These are phyloP conservation scores for Emericellopsis terricola DNA, from an alignment of 495 filamentous ascomycete species.

Conservation along the genomic window DNA sequence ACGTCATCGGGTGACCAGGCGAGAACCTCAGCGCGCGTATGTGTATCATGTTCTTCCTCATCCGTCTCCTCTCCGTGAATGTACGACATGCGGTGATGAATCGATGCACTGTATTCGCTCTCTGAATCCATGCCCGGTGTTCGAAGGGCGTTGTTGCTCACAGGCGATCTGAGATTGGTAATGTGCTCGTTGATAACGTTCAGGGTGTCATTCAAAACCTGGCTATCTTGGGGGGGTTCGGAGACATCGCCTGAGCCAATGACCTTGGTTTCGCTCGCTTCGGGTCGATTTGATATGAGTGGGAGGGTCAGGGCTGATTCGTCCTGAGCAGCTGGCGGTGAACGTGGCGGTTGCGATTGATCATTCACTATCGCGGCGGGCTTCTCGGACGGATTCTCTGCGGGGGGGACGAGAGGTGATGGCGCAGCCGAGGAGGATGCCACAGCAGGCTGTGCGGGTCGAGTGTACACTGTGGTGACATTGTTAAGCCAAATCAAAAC, in stretches of 20 bases:
- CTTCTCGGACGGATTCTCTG: no score
- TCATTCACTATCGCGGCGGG: no score
- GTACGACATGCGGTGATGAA: constrained; percentile 66
- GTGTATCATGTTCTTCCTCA: constrained; percentile 38
- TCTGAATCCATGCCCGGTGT: constrained; percentile 60
- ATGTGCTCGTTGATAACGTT: constrained; percentile 98
- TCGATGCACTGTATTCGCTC: constrained; percentile 73
- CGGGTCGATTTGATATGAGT: no score
- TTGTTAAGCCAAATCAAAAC: no score
- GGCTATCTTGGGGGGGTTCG: constrained; percentile 35
- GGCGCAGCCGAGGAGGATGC: constrained; percentile 6
- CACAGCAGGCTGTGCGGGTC: constrained; percentile 14
- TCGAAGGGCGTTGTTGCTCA: constrained; percentile 26
- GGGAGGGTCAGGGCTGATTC: no score
- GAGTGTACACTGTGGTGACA: constrained; percentile 38
- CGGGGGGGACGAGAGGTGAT: no score
- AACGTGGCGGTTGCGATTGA: no score
- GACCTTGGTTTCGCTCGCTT: no score
- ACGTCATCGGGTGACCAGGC: constrained; percentile 64
- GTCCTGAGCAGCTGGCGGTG: no score
- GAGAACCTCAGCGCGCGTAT: constrained; percentile 46
- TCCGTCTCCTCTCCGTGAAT: constrained; percentile 80
- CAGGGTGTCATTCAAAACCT: constrained; percentile 89
- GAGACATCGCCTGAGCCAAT: constrained; percentile 17
- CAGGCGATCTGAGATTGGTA: constrained; percentile 70